Evolutionary conservation across 306 rosid species (phyloP).

Genomic region (Fragaria nilgerrensis): DNA sequence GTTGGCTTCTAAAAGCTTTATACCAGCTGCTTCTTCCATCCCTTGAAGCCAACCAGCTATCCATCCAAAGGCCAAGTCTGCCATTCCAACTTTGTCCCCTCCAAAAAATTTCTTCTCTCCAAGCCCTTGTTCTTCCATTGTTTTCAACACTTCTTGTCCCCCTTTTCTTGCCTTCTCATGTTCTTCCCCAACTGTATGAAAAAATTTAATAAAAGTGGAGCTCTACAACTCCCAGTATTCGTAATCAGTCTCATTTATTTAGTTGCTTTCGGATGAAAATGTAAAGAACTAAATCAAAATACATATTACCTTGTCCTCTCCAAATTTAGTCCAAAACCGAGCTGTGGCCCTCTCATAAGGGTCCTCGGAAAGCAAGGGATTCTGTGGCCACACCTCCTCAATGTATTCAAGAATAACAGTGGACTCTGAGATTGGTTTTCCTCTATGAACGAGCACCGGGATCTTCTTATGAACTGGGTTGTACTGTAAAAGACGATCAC

Average conservation of each 20-base stretch:
- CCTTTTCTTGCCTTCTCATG: conserved; percentile 16
- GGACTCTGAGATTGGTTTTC: conserved; percentile 14
- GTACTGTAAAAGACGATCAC: conserved; percentile 23
- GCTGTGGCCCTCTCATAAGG: conserved; percentile 16
- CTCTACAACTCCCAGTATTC: background rate
- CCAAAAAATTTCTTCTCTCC: conserved; percentile 16
- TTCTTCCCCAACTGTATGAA: conserved; percentile 19
- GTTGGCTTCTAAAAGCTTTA: conserved; percentile 13
- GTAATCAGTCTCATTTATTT: background rate
- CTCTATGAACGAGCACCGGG: conserved; percentile 20
- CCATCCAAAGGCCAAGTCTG: conserved; percentile 22
- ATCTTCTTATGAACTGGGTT: conserved; percentile 23
- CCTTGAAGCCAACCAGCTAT: conserved; percentile 10
- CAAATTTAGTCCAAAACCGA: conserved; percentile 14
- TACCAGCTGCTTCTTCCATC: conserved; percentile 15
- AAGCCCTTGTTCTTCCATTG: conserved; percentile 23
- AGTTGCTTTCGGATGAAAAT: background rate
- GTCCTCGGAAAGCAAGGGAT: conserved; percentile 13
- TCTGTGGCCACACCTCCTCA: conserved; percentile 23
- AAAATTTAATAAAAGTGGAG: background rate
- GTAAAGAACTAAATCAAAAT: background rate
- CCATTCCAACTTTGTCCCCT: conserved; percentile 19
- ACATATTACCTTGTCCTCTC: conserved; percentile 12
- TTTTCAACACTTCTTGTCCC: conserved; percentile 7
- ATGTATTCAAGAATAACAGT: conserved; percentile 22